phyloP scores from a whole-genome alignment of 1,284 basidiomycete species.

The Pisolithus thermaeus region DNA sequence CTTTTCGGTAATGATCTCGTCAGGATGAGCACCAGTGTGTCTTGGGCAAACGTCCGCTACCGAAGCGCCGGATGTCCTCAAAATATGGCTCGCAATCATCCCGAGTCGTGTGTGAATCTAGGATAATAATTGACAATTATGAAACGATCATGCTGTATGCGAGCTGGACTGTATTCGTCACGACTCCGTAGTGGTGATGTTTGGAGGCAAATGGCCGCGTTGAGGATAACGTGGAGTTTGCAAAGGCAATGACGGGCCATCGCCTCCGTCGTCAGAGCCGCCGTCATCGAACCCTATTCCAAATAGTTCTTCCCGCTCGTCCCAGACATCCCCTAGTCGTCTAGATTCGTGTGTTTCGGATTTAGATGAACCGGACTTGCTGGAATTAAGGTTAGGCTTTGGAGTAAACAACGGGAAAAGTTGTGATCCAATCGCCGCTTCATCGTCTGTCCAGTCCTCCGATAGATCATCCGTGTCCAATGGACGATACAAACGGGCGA shows the following conservation, averaged over 20 bases:
- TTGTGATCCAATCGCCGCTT: conserved; percentile 40
- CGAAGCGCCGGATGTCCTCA: too few species aligned
- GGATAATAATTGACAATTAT: neutral
- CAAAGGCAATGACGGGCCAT: conserved; percentile 7
- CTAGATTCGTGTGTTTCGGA: conserved; percentile 23
- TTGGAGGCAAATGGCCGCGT: conserved; percentile 14
- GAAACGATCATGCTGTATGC: conserved; percentile 25
- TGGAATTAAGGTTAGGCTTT: conserved; percentile 16
- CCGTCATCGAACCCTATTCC: conserved; percentile 52
- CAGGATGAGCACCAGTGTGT: too few species aligned
- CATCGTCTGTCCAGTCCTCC: conserved; percentile 48
- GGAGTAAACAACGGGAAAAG: conserved; percentile 48
- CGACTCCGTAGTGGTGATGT: conserved; percentile 23
- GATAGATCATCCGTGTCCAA: conserved; percentile 47
- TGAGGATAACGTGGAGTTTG: neutral
- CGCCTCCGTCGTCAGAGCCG: conserved; percentile 11
- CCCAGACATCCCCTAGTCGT: conserved; percentile 63
- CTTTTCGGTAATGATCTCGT: too few species aligned
- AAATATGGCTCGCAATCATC: too few species aligned
- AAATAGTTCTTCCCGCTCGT: conserved; percentile 73
- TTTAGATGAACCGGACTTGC: conserved; percentile 11
- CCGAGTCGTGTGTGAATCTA: too few species aligned
- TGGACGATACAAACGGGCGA: conserved; percentile 68
- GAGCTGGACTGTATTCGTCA: conserved; percentile 12
- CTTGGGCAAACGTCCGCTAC: too few species aligned